A percentile compares a stretch with the other conserved stretches of the same genome.
Evolutionary conservation across 73 alveolate species (phyloP).

Genomic region (Tetrahymena borealis): DNA sequence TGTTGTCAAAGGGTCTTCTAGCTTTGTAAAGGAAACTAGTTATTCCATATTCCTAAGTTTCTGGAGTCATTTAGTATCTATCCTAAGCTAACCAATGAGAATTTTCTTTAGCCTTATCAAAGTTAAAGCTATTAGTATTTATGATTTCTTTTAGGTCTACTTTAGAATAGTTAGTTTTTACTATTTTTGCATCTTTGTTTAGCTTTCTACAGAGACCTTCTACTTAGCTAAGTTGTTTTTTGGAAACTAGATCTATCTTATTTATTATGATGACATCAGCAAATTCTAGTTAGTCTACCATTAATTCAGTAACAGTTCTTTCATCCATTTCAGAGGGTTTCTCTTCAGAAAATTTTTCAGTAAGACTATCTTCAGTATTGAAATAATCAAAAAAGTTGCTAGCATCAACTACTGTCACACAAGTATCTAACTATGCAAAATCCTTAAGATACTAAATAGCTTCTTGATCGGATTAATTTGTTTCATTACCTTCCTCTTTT

Average conservation of each 20-base stretch:
- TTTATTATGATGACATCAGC: conserved; percentile 58
- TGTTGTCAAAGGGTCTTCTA: conserved; percentile 50
- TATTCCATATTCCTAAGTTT: conserved; percentile 52
- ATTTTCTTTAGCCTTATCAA: conserved; percentile 42
- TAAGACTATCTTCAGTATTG: conserved; percentile 11
- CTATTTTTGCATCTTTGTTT: conserved; percentile 48
- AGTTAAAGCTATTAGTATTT: conserved; percentile 39
- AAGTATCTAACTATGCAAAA: conserved; percentile 52
- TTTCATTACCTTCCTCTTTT: conserved; percentile 24
- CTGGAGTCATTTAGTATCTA: conserved; percentile 43
- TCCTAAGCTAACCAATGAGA: conserved; percentile 52
- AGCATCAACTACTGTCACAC: conserved; percentile 58
- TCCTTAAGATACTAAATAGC: conserved; percentile 30
- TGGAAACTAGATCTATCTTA: conserved; percentile 43
- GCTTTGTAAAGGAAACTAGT: conserved; percentile 35
- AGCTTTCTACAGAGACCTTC: conserved; percentile 24
- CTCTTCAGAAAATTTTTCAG: conserved; percentile 24
- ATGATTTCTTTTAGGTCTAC: conserved; percentile 36
- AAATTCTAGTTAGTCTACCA: conserved; percentile 54
- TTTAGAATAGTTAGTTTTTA: conserved; percentile 29
- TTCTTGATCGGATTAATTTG: conserved; percentile 10
- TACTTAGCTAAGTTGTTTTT: conserved; percentile 5
- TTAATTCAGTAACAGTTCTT: conserved; percentile 42
- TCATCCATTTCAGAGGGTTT: conserved; percentile 23
- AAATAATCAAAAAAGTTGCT: conserved; percentile 34